phyloP scores from a whole-genome alignment of 2,329 filamentous ascomycete species.

The Fusarium sacchari region DNA sequence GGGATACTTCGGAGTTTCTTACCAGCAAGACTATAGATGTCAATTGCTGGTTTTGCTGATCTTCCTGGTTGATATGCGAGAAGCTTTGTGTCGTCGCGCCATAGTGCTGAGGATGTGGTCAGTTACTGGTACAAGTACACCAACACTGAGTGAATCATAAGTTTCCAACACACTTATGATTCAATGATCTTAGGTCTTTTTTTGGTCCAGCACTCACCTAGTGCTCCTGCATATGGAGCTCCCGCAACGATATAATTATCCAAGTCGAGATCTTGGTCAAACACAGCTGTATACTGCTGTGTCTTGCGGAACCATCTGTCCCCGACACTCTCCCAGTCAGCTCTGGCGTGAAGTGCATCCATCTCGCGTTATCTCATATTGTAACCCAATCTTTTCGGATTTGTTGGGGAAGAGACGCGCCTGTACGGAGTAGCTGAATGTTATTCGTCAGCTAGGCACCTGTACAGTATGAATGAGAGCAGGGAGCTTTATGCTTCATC shows the following conservation, averaged over 20 bases:
- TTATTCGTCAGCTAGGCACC: slow-evolving; percentile 17
- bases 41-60: slow-evolving; percentile 83
- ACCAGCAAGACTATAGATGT: slow-evolving; percentile 93
- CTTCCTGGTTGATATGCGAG: slow-evolving; percentile 79
- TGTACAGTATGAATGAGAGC: slow-evolving; percentile 23
- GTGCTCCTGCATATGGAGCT: slow-evolving; percentile 90
- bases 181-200: neutral
- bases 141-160: slow-evolving; percentile 12
- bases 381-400: slow-evolving; percentile 4
- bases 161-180: neutral
- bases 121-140: neutral
- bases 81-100: slow-evolving; percentile 88
- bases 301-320: slow-evolving; percentile 96
- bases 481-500: slow-evolving; percentile 24
- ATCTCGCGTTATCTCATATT: slow-evolving; percentile 54
- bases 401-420: neutral
- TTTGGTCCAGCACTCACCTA: slow-evolving; percentile 71
- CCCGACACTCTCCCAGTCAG: slow-evolving; percentile 94
- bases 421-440: slow-evolving; percentile 4
- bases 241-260: slow-evolving; percentile 93
- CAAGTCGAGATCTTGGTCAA: slow-evolving; percentile 91
- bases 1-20: slow-evolving; percentile 86
- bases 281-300: slow-evolving; percentile 91
- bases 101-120: slow-evolving; percentile 71
- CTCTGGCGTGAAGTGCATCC: slow-evolving; percentile 74